Conservation (phyloP, 768 basidiomycete genomes). For the Termitomyces sp. region DNA sequence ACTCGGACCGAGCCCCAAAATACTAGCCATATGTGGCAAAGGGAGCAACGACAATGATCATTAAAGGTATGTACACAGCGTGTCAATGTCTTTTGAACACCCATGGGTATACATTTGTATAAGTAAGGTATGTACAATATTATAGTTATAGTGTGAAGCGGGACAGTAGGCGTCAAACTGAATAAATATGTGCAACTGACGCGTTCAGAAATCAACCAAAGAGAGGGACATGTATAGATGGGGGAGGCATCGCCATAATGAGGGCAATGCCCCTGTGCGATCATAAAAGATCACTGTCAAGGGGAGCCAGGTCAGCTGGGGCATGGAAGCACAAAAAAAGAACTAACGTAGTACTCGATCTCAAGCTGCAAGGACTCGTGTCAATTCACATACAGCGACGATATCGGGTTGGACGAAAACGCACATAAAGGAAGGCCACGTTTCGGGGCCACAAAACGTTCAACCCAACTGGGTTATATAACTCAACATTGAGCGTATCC, state of each 20-base stretch:
- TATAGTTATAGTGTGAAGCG: no score
- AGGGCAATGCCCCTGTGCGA: background rate
- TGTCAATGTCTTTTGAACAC: background rate
- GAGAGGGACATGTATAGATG: background rate
- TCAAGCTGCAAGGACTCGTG: slow-evolving; percentile 59
- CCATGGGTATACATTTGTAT: background rate
- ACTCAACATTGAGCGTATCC: slow-evolving; percentile 59
- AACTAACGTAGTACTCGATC: slow-evolving; percentile 89
- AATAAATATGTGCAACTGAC: no score
- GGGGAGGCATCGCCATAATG: slow-evolving; percentile 3
- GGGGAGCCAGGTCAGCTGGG: background rate
- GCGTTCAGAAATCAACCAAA: slow-evolving; percentile 5
- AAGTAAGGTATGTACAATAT: background rate
- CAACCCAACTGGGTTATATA: slow-evolving; percentile 85
- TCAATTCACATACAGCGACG: slow-evolving; percentile 10
- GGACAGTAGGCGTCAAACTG: no score
- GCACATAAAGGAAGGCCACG: slow-evolving; percentile 88
- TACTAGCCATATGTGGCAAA: no score
- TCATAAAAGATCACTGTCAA: slow-evolving; percentile 17
- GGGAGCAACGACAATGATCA: background rate
- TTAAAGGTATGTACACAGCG: background rate
- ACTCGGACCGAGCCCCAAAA: no score
- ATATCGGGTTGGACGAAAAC: slow-evolving; percentile 30
- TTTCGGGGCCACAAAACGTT: slow-evolving; percentile 83
- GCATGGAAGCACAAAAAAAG: slow-evolving; percentile 2